Percentiles rank a stretch among this genome's conserved stretches.
phyloP scores from a whole-genome alignment of 495 filamentous ascomycete genomes.

The Aspergillus diversus region DNA sequence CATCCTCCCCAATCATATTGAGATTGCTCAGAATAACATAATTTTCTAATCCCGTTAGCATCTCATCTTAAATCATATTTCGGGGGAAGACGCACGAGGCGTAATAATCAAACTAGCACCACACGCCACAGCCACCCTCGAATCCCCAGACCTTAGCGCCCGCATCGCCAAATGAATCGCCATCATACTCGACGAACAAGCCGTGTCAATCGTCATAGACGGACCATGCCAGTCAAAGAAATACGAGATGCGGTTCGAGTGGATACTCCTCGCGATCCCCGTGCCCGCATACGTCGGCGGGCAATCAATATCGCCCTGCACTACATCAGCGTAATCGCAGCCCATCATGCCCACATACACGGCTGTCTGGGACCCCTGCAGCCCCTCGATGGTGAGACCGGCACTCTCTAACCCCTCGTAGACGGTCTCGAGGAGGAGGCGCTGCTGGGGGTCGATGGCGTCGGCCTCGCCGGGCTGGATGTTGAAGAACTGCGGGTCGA shows the following conservation, averaged over 20 bases:
- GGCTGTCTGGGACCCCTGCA: slow-evolving; percentile 47
- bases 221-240: slow-evolving; percentile 56
- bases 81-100: slow-evolving; percentile 2
- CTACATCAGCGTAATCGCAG: slow-evolving; percentile 44
- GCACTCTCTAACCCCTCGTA: slow-evolving; percentile 61
- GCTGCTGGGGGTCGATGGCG: slow-evolving; percentile 47
- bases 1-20: background rate
- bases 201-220: slow-evolving; percentile 54
- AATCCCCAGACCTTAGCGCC: slow-evolving; percentile 36
- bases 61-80: slow-evolving; percentile 5
- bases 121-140: slow-evolving; percentile 27
- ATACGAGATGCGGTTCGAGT: slow-evolving; percentile 52
- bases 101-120: slow-evolving; percentile 31
- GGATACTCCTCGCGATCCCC: slow-evolving; percentile 44
- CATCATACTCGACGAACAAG: slow-evolving; percentile 53
- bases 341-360: slow-evolving; percentile 50
- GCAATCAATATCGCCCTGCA: slow-evolving; percentile 38
- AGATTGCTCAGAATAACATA: background rate
- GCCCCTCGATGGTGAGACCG: slow-evolving; percentile 34
- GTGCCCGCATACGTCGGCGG: slow-evolving; percentile 47
- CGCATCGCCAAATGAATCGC: slow-evolving; percentile 36
- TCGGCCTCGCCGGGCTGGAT: slow-evolving; percentile 54
- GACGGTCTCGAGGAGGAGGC: slow-evolving; percentile 55
- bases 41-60: slow-evolving; percentile 5
- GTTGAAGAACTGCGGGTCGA: slow-evolving; percentile 49